Evolutionary conservation across 2,329 filamentous ascomycete species (phyloP).

Genomic region (Diaporthe sp.): DNA sequence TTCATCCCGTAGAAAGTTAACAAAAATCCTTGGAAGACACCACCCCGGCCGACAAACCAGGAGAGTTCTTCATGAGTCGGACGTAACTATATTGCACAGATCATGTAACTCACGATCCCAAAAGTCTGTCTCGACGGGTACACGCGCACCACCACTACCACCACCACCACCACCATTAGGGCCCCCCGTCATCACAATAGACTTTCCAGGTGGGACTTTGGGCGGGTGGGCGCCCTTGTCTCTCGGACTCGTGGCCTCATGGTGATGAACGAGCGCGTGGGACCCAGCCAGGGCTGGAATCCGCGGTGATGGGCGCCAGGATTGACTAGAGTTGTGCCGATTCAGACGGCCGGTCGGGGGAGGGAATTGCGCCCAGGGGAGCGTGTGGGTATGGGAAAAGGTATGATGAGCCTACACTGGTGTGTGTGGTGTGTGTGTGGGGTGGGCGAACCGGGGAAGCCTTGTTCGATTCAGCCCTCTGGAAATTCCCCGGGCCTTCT

Average conservation of each 20-base stretch:
- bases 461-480: conserved; percentile 26
- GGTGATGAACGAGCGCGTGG: conserved; percentile 2
- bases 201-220: conserved; percentile 3
- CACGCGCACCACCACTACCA: background rate
- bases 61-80: conserved; percentile 14
- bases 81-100: background rate
- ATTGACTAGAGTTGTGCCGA: background rate
- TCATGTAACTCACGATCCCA: conserved; percentile 12
- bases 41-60: background rate
- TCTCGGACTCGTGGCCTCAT: background rate
- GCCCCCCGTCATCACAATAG: background rate
- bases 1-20: background rate
- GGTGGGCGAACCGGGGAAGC: conserved; percentile 14
- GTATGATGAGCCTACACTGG: background rate
- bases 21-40: background rate
- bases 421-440: background rate
- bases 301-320: conserved; percentile 20
- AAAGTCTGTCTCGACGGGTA: conserved; percentile 4
- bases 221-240: background rate
- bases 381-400: background rate
- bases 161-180: background rate
- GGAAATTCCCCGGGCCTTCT: conserved; percentile 4
- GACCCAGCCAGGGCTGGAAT: conserved; percentile 24
- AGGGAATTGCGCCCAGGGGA: background rate
- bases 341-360: background rate